A percentile compares a stretch with the other conserved stretches of the same genome.
phyloP scores from a whole-genome alignment of 371 early-diverging fungal genomes.

The Nosema bombycis region DNA sequence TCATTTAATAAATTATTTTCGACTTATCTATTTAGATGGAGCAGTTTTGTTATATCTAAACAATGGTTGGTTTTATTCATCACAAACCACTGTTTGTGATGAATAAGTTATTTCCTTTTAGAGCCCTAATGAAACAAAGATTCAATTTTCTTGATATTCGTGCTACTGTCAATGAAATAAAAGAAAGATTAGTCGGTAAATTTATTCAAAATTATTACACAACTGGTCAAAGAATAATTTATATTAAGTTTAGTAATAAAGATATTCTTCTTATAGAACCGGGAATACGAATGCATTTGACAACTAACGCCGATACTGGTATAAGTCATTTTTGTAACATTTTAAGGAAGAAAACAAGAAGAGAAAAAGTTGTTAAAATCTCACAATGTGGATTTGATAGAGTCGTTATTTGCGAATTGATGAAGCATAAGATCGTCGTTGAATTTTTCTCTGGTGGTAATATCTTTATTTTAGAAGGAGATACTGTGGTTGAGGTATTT shows the following conservation, averaged over 20 bases:
- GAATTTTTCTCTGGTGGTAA: slow-evolving; percentile 66
- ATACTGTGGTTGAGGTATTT: slow-evolving; percentile 53
- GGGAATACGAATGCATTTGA: slow-evolving; percentile 63
- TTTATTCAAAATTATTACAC: slow-evolving; percentile 65
- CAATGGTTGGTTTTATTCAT: too few relatives aligned
- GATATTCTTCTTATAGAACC: slow-evolving; percentile 65
- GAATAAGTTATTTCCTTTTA: too few relatives aligned
- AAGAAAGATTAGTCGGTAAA: slow-evolving; percentile 43
- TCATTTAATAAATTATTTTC: too few relatives aligned
- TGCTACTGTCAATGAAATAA: slow-evolving; percentile 63
- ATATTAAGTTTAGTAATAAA: slow-evolving; percentile 63
- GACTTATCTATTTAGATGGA: too few relatives aligned
- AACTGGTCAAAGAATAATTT: slow-evolving; percentile 54
- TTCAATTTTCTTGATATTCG: slow-evolving; percentile 64
- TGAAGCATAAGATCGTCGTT: slow-evolving; percentile 54
- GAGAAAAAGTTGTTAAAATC: slow-evolving; percentile 56
- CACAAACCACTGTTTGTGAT: too few relatives aligned
- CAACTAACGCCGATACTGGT: slow-evolving; percentile 51
- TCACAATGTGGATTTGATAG: slow-evolving; percentile 65
- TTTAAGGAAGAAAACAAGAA: slow-evolving; percentile 56
- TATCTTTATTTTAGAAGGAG: slow-evolving; percentile 58
- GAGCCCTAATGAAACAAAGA: slow-evolving; percentile 67
- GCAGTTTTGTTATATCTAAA: too few relatives aligned
- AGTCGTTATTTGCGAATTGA: slow-evolving; percentile 60
- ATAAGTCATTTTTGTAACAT: slow-evolving; percentile 63